Evolutionary conservation across 176 grass and related monocot species (phyloP).

Genomic region (Zoysia japonica): DNA sequence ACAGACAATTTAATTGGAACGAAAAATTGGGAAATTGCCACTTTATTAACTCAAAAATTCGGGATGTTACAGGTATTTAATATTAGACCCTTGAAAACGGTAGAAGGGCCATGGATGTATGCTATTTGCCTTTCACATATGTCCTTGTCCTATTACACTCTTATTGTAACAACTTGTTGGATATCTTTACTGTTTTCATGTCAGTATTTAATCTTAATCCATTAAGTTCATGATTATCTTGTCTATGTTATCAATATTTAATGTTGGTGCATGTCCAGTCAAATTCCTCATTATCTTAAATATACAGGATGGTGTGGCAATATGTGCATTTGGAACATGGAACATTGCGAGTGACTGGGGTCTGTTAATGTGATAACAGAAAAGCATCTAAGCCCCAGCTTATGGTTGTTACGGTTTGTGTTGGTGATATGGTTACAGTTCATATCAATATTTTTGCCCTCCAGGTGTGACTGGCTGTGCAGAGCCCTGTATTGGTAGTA

Average conservation of each 20-base stretch:
- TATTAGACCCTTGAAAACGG: background rate
- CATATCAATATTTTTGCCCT: background rate
- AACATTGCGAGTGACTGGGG: background rate
- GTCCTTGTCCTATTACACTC: background rate
- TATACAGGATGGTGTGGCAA: background rate
- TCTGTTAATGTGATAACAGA: background rate
- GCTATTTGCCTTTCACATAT: background rate
- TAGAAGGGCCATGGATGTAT: background rate
- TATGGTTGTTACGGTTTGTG: background rate
- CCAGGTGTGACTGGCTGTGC: background rate
- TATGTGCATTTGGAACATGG: background rate
- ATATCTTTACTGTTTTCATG: background rate
- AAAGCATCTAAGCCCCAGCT: constrained; percentile 1
- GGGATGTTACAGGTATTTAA: too few relatives aligned
- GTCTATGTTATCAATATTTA: background rate
- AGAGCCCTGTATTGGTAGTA: background rate
- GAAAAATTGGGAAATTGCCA: too few relatives aligned
- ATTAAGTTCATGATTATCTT: background rate
- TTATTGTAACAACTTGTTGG: background rate
- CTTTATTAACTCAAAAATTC: too few relatives aligned
- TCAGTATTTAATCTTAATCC: background rate
- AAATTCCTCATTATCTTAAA: background rate
- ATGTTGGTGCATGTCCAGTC: background rate
- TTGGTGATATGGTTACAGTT: background rate
- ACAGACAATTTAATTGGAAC: too few relatives aligned